phyloP scores from a whole-genome alignment of 140 eudicot genomes.

The Cichorium intybus region DNA sequence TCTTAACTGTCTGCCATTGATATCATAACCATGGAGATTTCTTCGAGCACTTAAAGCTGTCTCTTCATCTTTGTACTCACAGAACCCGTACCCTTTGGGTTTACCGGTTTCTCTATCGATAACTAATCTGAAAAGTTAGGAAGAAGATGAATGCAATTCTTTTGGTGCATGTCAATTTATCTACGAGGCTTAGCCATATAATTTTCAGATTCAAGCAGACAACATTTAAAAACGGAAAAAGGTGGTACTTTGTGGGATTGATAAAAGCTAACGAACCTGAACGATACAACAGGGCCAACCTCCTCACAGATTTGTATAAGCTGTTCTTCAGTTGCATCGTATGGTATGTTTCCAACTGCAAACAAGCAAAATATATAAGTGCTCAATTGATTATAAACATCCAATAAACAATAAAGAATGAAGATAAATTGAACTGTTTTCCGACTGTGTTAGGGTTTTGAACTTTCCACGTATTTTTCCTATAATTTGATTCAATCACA shows the following conservation, averaged over 20 bases:
- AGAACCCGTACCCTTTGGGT: constrained; percentile 97
- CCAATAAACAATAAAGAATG: not conserved
- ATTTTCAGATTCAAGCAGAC: not conserved
- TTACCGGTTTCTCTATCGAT: constrained; percentile 94
- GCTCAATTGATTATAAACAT: not conserved
- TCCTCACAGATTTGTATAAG: constrained; percentile 93
- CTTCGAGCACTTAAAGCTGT: constrained; percentile 98
- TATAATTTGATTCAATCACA: not conserved
- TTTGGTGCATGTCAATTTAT: not conserved
- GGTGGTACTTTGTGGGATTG: not conserved
- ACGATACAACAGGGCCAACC: constrained; percentile 94
- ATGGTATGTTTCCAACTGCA: constrained; percentile 95
- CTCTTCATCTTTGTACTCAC: constrained; percentile 98
- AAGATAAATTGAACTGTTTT: not conserved
- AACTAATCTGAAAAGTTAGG: constrained; percentile 59
- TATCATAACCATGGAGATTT: constrained; percentile 93
- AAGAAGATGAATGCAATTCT: not conserved
- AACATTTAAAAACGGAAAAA: too few species aligned
- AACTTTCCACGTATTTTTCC: not conserved
- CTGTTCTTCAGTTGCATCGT: constrained; percentile 98
- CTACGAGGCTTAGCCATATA: too few species aligned
- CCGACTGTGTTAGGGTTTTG: not conserved
- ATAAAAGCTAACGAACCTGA: constrained; percentile 52
- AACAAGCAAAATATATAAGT: not conserved
- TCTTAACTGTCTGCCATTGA: constrained; percentile 92